Evolutionary conservation across 2,329 filamentous ascomycete species (phyloP).

Genomic region (Fragosphaeria purpurea): DNA sequence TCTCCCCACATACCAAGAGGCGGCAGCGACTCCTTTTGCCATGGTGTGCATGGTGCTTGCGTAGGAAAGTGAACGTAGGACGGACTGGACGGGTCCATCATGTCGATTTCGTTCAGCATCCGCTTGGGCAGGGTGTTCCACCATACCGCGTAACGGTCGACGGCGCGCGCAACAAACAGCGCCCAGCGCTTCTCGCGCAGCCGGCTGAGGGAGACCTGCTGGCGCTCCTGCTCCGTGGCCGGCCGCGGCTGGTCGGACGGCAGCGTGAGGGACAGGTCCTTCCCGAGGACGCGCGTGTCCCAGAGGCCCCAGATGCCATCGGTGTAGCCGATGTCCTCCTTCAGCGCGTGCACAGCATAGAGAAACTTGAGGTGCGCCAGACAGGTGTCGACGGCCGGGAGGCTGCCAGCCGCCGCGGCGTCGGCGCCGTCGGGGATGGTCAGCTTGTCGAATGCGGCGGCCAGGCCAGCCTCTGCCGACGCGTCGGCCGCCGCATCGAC

Average conservation of each 20-base stretch:
- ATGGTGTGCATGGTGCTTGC: no score
- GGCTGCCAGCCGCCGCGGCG: background rate
- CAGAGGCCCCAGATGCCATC: constrained; percentile 58
- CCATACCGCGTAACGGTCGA: constrained; percentile 59
- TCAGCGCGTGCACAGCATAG: constrained; percentile 55
- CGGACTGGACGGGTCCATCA: constrained; percentile 16
- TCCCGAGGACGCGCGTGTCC: constrained; percentile 31
- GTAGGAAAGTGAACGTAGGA: constrained; percentile 26
- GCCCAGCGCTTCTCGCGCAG: constrained; percentile 66
- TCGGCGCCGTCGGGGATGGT: background rate
- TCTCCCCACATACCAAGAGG: constrained; percentile 2
- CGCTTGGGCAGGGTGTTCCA: constrained; percentile 33
- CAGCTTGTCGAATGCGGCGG: background rate
- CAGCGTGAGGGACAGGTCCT: constrained; percentile 1
- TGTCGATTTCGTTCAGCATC: constrained; percentile 26
- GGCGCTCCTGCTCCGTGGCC: constrained; percentile 21
- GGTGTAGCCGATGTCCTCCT: constrained; percentile 54
- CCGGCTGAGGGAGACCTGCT: constrained; percentile 35
- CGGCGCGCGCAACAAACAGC: constrained; percentile 57
- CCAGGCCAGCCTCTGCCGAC: background rate
- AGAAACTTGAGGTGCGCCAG: constrained; percentile 67
- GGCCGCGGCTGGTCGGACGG: constrained; percentile 4
- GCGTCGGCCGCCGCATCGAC: background rate
- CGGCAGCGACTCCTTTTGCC: constrained; percentile 2
- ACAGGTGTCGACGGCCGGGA: constrained; percentile 39